Base-by-base conservation (phyloP, 305 asterid genomes). In the Solanum aculeatissimum region DNA sequence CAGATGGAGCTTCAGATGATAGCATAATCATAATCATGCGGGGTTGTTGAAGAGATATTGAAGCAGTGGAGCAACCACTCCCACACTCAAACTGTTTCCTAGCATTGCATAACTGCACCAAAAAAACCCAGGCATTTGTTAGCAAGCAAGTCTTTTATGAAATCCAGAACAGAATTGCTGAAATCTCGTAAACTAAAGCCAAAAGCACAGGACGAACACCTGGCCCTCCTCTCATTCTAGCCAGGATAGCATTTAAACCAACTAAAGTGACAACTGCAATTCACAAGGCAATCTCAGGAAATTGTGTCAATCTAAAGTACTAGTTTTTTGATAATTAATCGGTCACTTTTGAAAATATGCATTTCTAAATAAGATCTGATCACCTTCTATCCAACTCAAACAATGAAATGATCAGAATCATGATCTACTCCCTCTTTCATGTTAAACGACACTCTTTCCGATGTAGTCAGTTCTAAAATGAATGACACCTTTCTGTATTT, bases 1-100 rank as follows among this genome's bases (percentile, higher is more conserved):
- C 0, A 13, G 66, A 29, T 32, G 83, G 49, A 78, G n/a, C 14
- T 78, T 78, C 68, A 78, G 83, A 19, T 32, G 54, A 53, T 78
- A 53, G 4, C 51, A 51, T 10, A 51, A 27, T 12, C 54, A 72
- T 72, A 45, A 45, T 53, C 83, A 68, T 42, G 69, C 84, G 49
- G 86, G 92, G 81, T 88, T 84, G 68, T 70, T 54, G 80, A 96
- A 95, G 72, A 95, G 92, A 90, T 93, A 93, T 62, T 71, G 85
- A 65, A 93, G 88, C 12, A 95, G 87, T 2, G 95, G 96, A 32
- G 95, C 94, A 87, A 95, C 98, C 65, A 96, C 99, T 86, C 97
- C 97, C 23, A 92, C 93, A 21, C 99, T 95, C 89, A 95, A 90
- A 86, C 99, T 93, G 87, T 96, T 96, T 38, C 99, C 99, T 80